Conservation (phyloP, 2,329 filamentous ascomycete species). For the Phialophora tarda region DNA sequence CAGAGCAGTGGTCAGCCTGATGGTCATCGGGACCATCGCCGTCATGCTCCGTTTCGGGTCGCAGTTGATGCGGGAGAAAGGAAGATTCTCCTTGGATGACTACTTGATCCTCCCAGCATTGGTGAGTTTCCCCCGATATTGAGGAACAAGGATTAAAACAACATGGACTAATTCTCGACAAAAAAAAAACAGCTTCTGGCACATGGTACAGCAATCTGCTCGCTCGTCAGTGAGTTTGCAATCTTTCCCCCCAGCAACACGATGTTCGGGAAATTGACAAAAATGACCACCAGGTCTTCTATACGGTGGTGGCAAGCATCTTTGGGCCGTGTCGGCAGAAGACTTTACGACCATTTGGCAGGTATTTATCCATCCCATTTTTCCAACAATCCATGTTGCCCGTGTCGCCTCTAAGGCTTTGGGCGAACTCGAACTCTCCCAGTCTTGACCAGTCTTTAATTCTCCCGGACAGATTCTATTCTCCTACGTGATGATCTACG, state of each 20-base stretch:
- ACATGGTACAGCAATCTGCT: slow-evolving; percentile 18
- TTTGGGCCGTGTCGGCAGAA: slow-evolving; percentile 14
- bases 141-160: slow-evolving; percentile 13
- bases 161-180: slow-evolving; percentile 15
- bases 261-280: slow-evolving; percentile 11
- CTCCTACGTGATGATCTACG: slow-evolving; percentile 21
- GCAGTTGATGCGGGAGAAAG: slow-evolving; percentile 15
- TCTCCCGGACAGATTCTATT: slow-evolving; percentile 18
- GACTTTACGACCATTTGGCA: slow-evolving; percentile 22
- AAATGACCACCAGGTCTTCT: slow-evolving; percentile 15
- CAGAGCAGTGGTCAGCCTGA: slow-evolving; percentile 17
- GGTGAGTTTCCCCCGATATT: slow-evolving; percentile 11
- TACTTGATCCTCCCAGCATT: slow-evolving; percentile 19
- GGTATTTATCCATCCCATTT: slow-evolving; percentile 13
- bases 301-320: slow-evolving; percentile 17
- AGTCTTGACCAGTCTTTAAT: slow-evolving; percentile 17
- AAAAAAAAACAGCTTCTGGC: slow-evolving; percentile 13
- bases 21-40: slow-evolving; percentile 16
- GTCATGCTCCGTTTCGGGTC: slow-evolving; percentile 11
- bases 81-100: slow-evolving; percentile 17
- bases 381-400: slow-evolving; percentile 12
- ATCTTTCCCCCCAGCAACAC: slow-evolving; percentile 4
- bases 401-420: slow-evolving; percentile 11
- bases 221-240: slow-evolving; percentile 16
- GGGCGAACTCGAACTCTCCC: slow-evolving; percentile 16